A percentile compares a stretch with the other conserved stretches of the same genome.
Evolutionary conservation across 129 eudicot genomes (phyloP).

Genomic region (Mikania micrantha): DNA sequence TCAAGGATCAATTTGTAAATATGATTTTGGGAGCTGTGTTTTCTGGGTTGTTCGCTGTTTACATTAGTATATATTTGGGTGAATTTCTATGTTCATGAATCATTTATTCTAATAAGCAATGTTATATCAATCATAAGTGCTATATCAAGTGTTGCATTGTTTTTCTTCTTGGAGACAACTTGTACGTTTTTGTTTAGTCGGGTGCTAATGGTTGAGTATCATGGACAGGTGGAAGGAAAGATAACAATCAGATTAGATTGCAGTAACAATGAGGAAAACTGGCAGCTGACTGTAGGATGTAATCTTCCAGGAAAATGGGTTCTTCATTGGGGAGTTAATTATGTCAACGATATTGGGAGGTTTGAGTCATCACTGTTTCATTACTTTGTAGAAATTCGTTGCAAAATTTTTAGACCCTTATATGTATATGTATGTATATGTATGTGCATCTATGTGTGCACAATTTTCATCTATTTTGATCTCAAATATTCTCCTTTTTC

Average conservation of each 20-base stretch:
- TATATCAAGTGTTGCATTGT: neutral
- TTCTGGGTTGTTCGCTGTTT: neutral
- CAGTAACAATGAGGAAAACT: constrained; percentile 47
- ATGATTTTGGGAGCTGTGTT: neutral
- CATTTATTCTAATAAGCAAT: neutral
- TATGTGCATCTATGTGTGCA: neutral
- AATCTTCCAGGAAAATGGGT: constrained; percentile 93
- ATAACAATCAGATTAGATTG: constrained; percentile 53
- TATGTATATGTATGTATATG: neutral
- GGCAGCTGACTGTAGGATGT: constrained; percentile 89
- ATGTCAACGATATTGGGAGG: constrained; percentile 78
- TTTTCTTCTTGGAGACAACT: neutral
- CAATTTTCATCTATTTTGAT: neutral
- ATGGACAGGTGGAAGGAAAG: constrained; percentile 80
- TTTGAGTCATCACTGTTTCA: constrained; percentile 20
- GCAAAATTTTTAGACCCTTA: neutral
- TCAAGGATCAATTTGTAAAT: neutral
- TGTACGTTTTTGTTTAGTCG: neutral
- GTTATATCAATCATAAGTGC: constrained; percentile 3
- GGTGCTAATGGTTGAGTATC: constrained; percentile 16
- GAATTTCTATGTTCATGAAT: neutral
- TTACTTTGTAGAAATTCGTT: neutral
- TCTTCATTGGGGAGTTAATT: constrained; percentile 98
- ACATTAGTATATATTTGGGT: neutral
- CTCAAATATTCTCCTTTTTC: neutral